Evolutionary conservation across 805 yeast genomes (phyloP).

Genomic region (Danielozyma ontarioensis): DNA sequence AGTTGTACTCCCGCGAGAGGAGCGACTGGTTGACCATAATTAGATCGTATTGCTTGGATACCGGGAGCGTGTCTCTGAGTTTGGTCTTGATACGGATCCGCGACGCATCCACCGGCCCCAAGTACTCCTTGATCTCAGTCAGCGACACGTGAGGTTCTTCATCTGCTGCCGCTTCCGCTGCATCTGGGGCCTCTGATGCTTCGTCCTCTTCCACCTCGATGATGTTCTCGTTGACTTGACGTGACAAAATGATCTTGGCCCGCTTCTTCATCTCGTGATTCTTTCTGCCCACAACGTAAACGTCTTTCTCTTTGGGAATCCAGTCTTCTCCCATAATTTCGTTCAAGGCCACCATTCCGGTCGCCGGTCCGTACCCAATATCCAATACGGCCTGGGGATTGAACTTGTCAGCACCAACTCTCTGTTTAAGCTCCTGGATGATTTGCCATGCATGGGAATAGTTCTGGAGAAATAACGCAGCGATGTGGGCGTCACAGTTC

Average conservation of each 20-base stretch:
- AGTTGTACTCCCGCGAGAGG: conserved; percentile 50
- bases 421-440: conserved; percentile 54
- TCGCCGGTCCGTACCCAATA: conserved; percentile 86
- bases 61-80: conserved; percentile 49
- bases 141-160: too few relatives aligned
- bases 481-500: conserved; percentile 78
- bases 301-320: conserved; percentile 59
- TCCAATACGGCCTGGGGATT: conserved; percentile 67
- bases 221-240: conserved; percentile 53
- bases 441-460: conserved; percentile 68
- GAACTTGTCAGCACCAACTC: conserved; percentile 50
- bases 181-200: conserved; percentile 5
- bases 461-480: conserved; percentile 74
- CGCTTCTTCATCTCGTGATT: conserved; percentile 65
- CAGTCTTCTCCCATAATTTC: conserved; percentile 70
- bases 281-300: conserved; percentile 61
- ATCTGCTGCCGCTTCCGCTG: conserved; percentile 5
- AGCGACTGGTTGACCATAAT: conserved; percentile 81
- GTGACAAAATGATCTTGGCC: conserved; percentile 69
- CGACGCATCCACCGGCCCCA: conserved; percentile 52
- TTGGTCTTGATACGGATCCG: conserved; percentile 50
- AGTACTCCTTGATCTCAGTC: too few relatives aligned
- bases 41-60: conserved; percentile 60
- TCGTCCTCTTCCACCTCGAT: conserved; percentile 8
- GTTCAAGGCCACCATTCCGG: conserved; percentile 84